Conservation (phyloP, 352 stramenopile genomes). For the Globisporangium apiculatum region DNA sequence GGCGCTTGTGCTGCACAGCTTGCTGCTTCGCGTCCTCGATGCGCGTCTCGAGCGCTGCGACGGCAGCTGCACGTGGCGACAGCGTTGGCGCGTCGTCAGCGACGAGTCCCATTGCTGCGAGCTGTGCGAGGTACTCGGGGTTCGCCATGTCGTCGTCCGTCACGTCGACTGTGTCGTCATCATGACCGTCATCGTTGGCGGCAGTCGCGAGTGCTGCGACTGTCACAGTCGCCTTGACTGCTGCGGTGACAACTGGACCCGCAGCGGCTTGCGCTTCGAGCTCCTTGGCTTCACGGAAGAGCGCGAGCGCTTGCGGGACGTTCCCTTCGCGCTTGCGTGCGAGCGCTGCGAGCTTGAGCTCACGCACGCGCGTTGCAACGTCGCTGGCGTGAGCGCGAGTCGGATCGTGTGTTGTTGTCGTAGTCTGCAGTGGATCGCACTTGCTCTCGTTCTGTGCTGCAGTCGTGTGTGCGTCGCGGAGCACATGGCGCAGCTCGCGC, state of each 20-base stretch:
- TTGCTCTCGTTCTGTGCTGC: slow-evolving; percentile 22
- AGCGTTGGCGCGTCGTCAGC: slow-evolving; percentile 2
- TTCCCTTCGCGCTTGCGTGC: slow-evolving; percentile 47
- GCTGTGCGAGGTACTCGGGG: slow-evolving; percentile 55
- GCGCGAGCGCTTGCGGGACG: slow-evolving; percentile 40
- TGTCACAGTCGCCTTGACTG: neutral
- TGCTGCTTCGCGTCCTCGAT: slow-evolving; percentile 41
- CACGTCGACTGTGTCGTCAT: slow-evolving; percentile 33
- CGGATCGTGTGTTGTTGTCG: neutral
- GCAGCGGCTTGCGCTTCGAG: slow-evolving; percentile 24
- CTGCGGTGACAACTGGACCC: neutral
- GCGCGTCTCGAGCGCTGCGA: slow-evolving; percentile 30
- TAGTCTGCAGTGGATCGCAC: slow-evolving; percentile 3
- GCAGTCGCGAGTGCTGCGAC: neutral
- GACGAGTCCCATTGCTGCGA: slow-evolving; percentile 38
- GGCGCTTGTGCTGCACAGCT: slow-evolving; percentile 47
- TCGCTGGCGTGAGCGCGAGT: slow-evolving; percentile 4
- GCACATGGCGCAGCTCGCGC: slow-evolving; percentile 25
- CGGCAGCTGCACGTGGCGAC: neutral
- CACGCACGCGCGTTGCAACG: slow-evolving; percentile 21
- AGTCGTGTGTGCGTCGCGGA: slow-evolving; percentile 26
- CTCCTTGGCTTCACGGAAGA: slow-evolving; percentile 54
- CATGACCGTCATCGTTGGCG: slow-evolving; percentile 7
- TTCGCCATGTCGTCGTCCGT: slow-evolving; percentile 77
- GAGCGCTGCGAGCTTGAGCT: slow-evolving; percentile 48